Evolutionary conservation across 1,284 basidiomycete species (phyloP), one percentile per base, ranked within the genome.

Genomic region (Ceraceosorus guamensis): DNA sequence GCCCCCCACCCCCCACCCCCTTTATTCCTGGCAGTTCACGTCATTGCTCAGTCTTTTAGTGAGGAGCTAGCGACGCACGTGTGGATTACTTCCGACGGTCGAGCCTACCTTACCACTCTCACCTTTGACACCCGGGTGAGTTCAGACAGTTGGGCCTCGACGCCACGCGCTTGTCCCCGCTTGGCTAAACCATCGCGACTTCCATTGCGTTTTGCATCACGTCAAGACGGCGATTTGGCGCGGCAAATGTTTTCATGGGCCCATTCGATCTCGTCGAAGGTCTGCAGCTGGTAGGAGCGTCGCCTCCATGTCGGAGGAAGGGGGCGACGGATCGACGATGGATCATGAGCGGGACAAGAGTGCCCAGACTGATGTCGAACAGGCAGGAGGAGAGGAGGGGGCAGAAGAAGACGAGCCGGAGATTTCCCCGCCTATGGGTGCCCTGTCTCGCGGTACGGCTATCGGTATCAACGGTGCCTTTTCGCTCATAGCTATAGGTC

Each of bases 401-500:
- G 14, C 16, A 41, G 46, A 16, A 16, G 13, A 3, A 7, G 33
- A 44, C 44, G 34, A 41, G 46, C 11, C 16, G 13, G 18, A 32
- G 30, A 35, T 52, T n/a, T 35, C n/a, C 16, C 39, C 30, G 5
- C 18, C 48, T 24, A n/a, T 65, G 6, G 52, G 57, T 2, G 63
- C 78, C 31, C 87, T 86, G 59, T 77, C 81, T 48, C 85, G 85
- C 68, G 88, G 86, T 11, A 66, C 66, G 4, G 61, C 46, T 5
- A 79, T 88, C 14, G 83, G 86, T 1, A 80, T 92, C 63, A 97
- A 96, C 70, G 81, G 81, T 16, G 86, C 84, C 65, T 91, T 96
- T 70, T 91, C 89, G 33, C 76, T 93, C 50, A 81, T 91, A 46
- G 89, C 90, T 1, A 80, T 92, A 18, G 92, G 92, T 2, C 87